phyloP scores from a whole-genome alignment of 495 filamentous ascomycete genomes.

The Podospora anserina region DNA sequence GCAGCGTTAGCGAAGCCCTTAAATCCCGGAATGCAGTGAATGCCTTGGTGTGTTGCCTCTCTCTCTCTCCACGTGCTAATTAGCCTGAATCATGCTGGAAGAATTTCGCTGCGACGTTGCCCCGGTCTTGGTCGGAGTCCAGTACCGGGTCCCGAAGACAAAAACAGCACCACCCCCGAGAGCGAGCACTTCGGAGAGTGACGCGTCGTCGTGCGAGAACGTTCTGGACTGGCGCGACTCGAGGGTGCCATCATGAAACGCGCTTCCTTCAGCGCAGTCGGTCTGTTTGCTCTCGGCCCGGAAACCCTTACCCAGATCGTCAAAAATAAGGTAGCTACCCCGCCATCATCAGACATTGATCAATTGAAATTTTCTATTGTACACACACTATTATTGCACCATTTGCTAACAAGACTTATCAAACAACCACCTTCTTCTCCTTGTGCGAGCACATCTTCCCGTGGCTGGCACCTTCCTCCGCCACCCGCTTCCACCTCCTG shows the following conservation, averaged over 20 bases:
- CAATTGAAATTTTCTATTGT: background rate
- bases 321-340: background rate
- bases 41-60: background rate
- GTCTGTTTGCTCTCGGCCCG: no score
- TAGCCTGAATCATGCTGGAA: constrained; percentile 19
- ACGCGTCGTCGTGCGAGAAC: background rate
- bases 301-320: background rate
- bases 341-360: background rate
- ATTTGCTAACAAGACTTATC: background rate
- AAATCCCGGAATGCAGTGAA: background rate
- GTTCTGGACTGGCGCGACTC: background rate
- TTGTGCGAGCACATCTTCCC: constrained; percentile 23
- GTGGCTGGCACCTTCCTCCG: constrained; percentile 13
- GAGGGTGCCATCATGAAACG: no score
- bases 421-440: constrained; percentile 10
- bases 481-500: constrained; percentile 18
- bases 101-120: constrained; percentile 12
- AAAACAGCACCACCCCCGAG: constrained; percentile 11
- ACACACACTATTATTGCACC: background rate
- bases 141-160: constrained; percentile 12
- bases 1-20: background rate
- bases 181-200: background rate
- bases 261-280: no score
- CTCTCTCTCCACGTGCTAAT: constrained; percentile 17
- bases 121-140: constrained; percentile 18